phyloP scores from a whole-genome alignment of 2,329 filamentous ascomycete species.

The Colletotrichum magnum region DNA sequence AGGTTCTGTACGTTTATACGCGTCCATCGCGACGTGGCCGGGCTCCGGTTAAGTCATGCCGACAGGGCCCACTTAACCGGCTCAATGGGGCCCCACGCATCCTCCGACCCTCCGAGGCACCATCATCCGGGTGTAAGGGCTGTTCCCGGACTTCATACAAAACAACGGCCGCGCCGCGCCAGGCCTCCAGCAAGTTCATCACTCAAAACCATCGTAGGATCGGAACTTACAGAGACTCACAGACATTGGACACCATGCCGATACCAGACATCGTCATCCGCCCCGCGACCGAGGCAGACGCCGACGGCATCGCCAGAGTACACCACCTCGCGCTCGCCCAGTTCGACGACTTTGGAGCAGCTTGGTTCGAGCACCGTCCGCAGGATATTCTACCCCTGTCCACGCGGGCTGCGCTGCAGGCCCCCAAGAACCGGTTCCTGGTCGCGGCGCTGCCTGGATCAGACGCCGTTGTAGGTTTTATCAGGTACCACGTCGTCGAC shows the following conservation, averaged over 20 bases:
- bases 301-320: slow-evolving; percentile 32
- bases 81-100: neutral
- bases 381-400: slow-evolving; percentile 28
- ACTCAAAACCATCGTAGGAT: neutral
- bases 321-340: slow-evolving; percentile 42
- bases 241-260: neutral
- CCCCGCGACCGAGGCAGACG: slow-evolving; percentile 34
- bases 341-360: slow-evolving; percentile 43
- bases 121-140: neutral
- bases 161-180: neutral
- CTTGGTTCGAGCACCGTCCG: slow-evolving; percentile 40
- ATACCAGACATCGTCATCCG: slow-evolving; percentile 4
- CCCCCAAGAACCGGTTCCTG: slow-evolving; percentile 27
- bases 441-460: slow-evolving; percentile 26
- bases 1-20: no score
- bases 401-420: slow-evolving; percentile 24
- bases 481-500: slow-evolving; percentile 35
- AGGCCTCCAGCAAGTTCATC: neutral
- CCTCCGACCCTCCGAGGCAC: slow-evolving; percentile 6
- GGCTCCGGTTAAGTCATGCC: slow-evolving; percentile 10
- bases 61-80: neutral
- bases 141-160: slow-evolving; percentile 1
- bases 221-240: neutral
- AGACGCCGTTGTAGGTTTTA: slow-evolving; percentile 36
- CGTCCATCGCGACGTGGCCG: neutral